Evolutionary conservation across 805 yeast species (phyloP).

Genomic region (Candida hungchunana): DNA sequence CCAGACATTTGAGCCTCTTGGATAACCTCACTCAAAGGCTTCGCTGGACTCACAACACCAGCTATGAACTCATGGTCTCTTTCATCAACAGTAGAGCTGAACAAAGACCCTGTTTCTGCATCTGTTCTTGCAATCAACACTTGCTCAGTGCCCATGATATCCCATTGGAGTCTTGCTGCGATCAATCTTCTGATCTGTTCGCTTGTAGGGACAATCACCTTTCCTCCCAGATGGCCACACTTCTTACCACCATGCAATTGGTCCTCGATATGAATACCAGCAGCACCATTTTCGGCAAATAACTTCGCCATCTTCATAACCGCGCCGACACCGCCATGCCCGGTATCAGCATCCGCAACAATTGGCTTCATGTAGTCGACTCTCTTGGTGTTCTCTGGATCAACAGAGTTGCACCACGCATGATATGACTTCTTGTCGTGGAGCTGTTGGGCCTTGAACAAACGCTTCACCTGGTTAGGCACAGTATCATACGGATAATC

Average conservation of each 20-base stretch:
- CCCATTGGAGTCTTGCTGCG: constrained; percentile 63
- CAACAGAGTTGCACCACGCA: constrained; percentile 36
- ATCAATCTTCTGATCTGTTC: constrained; percentile 50
- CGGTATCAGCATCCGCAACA: constrained; percentile 65
- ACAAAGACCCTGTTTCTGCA: constrained; percentile 48
- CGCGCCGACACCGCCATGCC: constrained; percentile 59
- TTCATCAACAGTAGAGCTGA: constrained; percentile 50
- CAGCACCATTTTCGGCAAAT: constrained; percentile 65
- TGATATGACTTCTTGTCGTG: constrained; percentile 50
- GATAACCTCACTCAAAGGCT: constrained; percentile 43
- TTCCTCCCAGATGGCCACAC: constrained; percentile 62
- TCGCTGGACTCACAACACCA: constrained; percentile 38
- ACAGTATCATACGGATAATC: constrained; percentile 69
- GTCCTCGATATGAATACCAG: constrained; percentile 63
- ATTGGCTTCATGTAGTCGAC: constrained; percentile 57
- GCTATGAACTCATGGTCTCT: constrained; percentile 52
- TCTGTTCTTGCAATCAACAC: constrained; percentile 59
- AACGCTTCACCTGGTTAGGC: constrained; percentile 59
- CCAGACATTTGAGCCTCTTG: constrained; percentile 40
- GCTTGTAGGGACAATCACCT: constrained; percentile 55
- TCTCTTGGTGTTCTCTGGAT: too few relatives aligned
- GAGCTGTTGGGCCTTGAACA: constrained; percentile 53
- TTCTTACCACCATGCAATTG: constrained; percentile 63
- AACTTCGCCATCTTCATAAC: constrained; percentile 63
- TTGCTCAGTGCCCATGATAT: constrained; percentile 55